phyloP scores from a whole-genome alignment of 2,329 filamentous ascomycete species.

The Epicoccum nigrum region DNA sequence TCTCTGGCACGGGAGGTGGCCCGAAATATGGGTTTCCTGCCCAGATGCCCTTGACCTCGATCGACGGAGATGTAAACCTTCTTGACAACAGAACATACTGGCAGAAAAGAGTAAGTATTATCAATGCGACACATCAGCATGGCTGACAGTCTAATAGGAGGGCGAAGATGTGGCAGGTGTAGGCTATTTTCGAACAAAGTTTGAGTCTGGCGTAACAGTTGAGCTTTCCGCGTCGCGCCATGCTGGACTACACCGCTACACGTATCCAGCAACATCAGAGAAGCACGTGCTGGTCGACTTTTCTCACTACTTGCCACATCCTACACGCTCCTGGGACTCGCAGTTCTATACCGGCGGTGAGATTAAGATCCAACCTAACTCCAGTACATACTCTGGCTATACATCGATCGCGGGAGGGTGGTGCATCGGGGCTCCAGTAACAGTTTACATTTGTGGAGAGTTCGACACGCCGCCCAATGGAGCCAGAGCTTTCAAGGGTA shows the following conservation, averaged over 20 bases:
- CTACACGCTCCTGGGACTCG: conserved; percentile 43
- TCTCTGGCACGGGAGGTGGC: conserved; percentile 46
- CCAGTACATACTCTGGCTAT: conserved; percentile 40
- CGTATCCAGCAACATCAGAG: conserved; percentile 44
- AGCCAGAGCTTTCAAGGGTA: conserved; percentile 40
- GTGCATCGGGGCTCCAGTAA: conserved; percentile 46
- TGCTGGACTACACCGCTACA: conserved; percentile 47
- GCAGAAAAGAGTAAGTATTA: conserved; percentile 38
- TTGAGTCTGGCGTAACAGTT: conserved; percentile 44
- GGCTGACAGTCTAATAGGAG: conserved; percentile 15
- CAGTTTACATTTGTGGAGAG: conserved; percentile 45
- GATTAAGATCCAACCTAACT: conserved; percentile 41
- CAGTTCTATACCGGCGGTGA: conserved; percentile 47
- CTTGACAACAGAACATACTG: conserved; percentile 52
- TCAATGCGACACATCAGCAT: too few species aligned
- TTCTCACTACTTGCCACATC: conserved; percentile 52
- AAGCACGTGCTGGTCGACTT: conserved; percentile 56
- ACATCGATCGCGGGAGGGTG: conserved; percentile 46
- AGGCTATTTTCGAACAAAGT: conserved; percentile 45
- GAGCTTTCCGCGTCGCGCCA: conserved; percentile 48
- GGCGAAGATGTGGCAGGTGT: conserved; percentile 43
- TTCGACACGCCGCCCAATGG: conserved; percentile 35
- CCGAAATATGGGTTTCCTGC: conserved; percentile 50
- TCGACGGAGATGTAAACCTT: conserved; percentile 50
- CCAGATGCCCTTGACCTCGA: conserved; percentile 50